phyloP scores from a whole-genome alignment of 176 grass and related monocot species.

The Aegilops umbellulata region DNA sequence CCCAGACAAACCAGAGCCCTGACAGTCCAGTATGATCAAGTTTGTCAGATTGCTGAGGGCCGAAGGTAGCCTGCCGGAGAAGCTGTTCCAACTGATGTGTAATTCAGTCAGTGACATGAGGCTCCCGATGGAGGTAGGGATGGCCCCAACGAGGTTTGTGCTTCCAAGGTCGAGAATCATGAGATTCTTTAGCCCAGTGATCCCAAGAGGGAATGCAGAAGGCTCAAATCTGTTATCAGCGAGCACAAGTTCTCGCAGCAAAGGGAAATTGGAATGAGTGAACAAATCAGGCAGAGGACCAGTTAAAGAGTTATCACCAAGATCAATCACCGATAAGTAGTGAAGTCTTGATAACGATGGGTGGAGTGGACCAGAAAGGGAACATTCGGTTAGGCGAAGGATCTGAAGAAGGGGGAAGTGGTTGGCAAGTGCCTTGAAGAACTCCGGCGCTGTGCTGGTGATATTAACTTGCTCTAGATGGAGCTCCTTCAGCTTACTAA shows the following conservation, averaged over 20 bases:
- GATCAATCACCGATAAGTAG: not conserved
- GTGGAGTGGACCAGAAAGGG: not conserved
- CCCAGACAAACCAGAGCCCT: not conserved
- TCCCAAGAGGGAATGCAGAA: not conserved
- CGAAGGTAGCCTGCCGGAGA: not conserved
- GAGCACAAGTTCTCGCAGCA: not conserved
- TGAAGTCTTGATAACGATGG: not conserved
- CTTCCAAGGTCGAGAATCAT: not conserved
- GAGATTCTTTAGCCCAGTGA: not conserved
- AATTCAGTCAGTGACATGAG: not conserved
- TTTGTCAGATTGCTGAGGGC: not conserved
- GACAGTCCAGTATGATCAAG: not conserved
- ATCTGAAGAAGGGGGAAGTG: not conserved
- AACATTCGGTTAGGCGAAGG: not conserved
- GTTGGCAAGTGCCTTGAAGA: not conserved
- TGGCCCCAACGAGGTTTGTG: not conserved
- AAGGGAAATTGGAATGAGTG: not conserved
- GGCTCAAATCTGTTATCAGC: not conserved
- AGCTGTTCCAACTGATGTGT: not conserved
- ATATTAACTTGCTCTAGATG: not conserved
- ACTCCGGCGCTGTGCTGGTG: not conserved
- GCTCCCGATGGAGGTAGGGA: not conserved
- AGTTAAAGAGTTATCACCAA: not conserved
- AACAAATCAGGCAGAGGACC: not conserved
- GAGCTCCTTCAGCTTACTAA: not conserved